Evolutionary conservation across 257 asterid genomes (phyloP), one percentile per base, ranked within the genome.

Genomic region (Sherardia arvensis): DNA sequence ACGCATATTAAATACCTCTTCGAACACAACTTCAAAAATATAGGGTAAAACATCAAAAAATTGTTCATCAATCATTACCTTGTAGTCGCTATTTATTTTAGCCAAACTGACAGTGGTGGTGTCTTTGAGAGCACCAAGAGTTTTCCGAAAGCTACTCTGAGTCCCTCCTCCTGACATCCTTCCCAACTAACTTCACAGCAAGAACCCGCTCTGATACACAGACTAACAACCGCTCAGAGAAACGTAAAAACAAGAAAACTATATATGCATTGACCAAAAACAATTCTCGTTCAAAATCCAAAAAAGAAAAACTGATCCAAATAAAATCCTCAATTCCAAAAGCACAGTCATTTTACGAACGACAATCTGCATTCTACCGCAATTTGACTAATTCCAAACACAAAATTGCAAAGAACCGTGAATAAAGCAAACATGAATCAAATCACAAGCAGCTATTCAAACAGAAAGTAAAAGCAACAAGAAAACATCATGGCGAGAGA

Each of bases 21-120:
- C 29, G 40, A 64, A 6, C 70, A 32, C 25, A 66, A 59, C n/a
- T n/a, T n/a, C 67, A 48, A 56, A 17, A 57, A 32, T 20, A 5
- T 56, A 11, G 17, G 22, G 49, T 20, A 27, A 10, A 25, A 15
- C 5, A 33, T 29, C 25, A 40, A 61, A 14, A 29, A 68, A 48
- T 32, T 10, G 47, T 49, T 8, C 48, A 59, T n/a, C n/a, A n/a
- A n/a, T n/a, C n/a, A n/a, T n/a, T 80, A 92, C 97, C 99, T 89
- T 92, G 84, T 89, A 89, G 67, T 78, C 91, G 61, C 99, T 92
- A 71, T 85, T 92, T 55, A 92, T 85, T 81, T 92, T 89, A 8
- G 99, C 99, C 84, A 92, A 84, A 81, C 80, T 89, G 71, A 92
- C 99, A 67, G 97, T 85, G 53, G 99, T 92, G 67, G 94, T 81